These are phyloP conservation scores for Colletotrichum karsti DNA, from an alignment of 2,329 filamentous ascomycete species.

Conservation along the genomic window DNA sequence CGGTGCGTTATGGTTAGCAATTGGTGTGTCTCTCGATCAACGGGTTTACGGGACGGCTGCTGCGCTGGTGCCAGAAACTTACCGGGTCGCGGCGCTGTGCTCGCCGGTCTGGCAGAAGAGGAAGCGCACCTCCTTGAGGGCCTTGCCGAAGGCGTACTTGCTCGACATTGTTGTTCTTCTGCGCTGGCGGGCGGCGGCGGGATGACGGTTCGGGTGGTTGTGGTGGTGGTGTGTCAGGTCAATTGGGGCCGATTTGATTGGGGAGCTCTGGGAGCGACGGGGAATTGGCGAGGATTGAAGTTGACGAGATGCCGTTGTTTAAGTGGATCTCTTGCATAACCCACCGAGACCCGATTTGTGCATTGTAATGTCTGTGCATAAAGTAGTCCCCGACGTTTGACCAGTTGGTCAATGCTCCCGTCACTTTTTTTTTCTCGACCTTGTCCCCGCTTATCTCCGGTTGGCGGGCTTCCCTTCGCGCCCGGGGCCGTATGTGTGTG, in stretches of 20 bases:
- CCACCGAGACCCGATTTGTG: neutral
- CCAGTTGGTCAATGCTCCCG: neutral
- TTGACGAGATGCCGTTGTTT: constrained; percentile 16
- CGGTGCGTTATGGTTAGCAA: constrained; percentile 28
- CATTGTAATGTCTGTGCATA: constrained; percentile 7
- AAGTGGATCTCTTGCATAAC: constrained; percentile 1
- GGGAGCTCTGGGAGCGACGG: constrained; percentile 18
- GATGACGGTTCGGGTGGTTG: neutral
- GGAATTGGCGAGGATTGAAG: constrained; percentile 23
- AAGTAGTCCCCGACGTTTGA: neutral
- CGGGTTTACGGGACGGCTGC: neutral
- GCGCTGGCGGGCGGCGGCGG: constrained; percentile 9
- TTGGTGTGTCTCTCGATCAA: neutral
- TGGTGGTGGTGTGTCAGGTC: constrained; percentile 23
- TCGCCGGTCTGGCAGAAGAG: constrained; percentile 95
- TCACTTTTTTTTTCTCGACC: neutral
- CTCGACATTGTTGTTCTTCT: constrained; percentile 68
- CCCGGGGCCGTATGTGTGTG: neutral
- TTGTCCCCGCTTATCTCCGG: constrained; percentile 28
- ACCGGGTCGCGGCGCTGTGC: constrained; percentile 90
- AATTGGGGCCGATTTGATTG: constrained; percentile 30
- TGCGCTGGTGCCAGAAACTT: constrained; percentile 38
- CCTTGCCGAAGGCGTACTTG: constrained; percentile 91
- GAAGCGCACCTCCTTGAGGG: constrained; percentile 95
- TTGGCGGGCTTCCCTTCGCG: neutral